These are phyloP conservation scores for Rhizophlyctis rosea DNA, from an alignment of 192 early-diverging fungal genomes.

Conservation along the genomic window DNA sequence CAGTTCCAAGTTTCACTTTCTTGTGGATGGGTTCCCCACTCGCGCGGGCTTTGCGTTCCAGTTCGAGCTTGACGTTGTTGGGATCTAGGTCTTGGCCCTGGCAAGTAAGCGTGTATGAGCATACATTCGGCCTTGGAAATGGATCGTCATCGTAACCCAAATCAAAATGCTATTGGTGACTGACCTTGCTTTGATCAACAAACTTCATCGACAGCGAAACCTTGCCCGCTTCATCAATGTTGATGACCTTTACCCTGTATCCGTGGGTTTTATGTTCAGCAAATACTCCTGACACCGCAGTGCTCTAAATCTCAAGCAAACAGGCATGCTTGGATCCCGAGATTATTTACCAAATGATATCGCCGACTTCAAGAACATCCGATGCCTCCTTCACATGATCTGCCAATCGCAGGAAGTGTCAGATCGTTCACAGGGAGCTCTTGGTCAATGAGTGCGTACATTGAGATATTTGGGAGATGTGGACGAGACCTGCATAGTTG, in stretches of 20 bases:
- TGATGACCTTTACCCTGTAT: neutral
- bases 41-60: neutral
- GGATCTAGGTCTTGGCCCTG: neutral
- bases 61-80: neutral
- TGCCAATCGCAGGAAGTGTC: neutral
- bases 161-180: no score
- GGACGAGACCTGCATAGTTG: neutral
- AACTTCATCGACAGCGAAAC: neutral
- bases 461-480: neutral
- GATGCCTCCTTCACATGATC: neutral
- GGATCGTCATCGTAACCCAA: neutral
- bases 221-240: neutral
- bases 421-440: neutral
- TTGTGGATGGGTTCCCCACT: neutral
- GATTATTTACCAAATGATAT: slow-evolving; percentile 2
- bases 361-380: neutral
- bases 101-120: neutral
- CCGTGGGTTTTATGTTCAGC: neutral
- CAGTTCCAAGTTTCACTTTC: neutral
- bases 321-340: neutral
- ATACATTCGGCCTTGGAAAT: neutral
- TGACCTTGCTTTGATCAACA: neutral
- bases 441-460: neutral
- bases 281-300: no score
- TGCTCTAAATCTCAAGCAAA: no score